Base-by-base conservation (phyloP, 1,284 basidiomycete species). In the Ceratobasidium sp. region DNA sequence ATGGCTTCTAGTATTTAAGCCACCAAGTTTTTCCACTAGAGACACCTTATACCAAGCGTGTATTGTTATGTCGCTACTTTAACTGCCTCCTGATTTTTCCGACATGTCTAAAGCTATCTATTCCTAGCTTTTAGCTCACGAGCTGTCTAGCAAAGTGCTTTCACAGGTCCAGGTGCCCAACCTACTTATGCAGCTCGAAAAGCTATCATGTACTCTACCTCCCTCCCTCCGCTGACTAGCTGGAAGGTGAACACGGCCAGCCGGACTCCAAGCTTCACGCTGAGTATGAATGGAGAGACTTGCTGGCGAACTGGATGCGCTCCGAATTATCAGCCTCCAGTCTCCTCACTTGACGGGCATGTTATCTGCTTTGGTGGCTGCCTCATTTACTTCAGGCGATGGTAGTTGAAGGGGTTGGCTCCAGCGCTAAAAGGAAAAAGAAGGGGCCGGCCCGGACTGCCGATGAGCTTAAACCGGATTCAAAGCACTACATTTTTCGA, bases 131-230 rank as follows among this genome's bases (percentile, higher is more conserved):
- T 7, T 33, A 60, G 23, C 58, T 60, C 58, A 6, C 26, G 26
- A 33, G 26, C 9, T 33, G 23, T 60, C 26, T 20, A 26, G 26
- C 15, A 26, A 33, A 9, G 20, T 60, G 23, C 26, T 60, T 23
- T 60, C 26, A 60, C 58, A 20, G 33, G 58, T 33, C 26, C 23
- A 60, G 58, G 58, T 60, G 26, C 33, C 33, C 58, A 60, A 60
- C 26, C 10, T 60, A 40, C 63, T 66, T 40, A 42, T 66, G 42
- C 15, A 12, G 20, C 64, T 67, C 26, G 64, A 46, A 2, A 1
- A 28, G 4, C 23, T 67, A n/a, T n/a, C 49, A 3, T 44, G 26
- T 10, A 46, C 15, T 7, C 23, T 67, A 9, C 64, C 64, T 18
- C 23, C 40, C 3, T 46, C 64, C 12, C 12, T 67, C n/a, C n/a